Percentiles rank a stretch among this genome's conserved stretches.
Conservation (phyloP, 192 early-diverging fungal genomes). For the Dissophora globulifera region DNA sequence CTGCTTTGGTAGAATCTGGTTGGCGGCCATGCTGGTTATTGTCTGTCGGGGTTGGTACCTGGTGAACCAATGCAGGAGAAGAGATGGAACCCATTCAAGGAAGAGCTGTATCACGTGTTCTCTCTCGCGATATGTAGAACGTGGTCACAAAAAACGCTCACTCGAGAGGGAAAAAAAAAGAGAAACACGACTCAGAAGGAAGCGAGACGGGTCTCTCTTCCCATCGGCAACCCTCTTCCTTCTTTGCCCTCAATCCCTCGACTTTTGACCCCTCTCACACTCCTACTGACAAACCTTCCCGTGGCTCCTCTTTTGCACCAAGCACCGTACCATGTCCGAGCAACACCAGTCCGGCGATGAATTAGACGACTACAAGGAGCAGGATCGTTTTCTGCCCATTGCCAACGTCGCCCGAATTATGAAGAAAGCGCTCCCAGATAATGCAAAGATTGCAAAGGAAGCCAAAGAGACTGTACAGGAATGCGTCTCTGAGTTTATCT, state of each 20-base stretch:
- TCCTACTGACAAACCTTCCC: not conserved
- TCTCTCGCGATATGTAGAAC: not conserved
- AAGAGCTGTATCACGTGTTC: not conserved
- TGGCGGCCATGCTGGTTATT: constrained; percentile 37
- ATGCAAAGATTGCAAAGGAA: constrained; percentile 98
- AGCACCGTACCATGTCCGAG: constrained; percentile 51
- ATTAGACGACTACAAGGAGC: constrained; percentile 86
- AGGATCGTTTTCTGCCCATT: constrained; percentile 96
- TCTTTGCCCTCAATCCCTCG: not conserved
- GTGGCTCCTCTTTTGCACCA: not conserved
- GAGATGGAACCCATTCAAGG: not conserved
- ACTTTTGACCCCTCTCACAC: not conserved
- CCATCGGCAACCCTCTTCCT: not conserved
- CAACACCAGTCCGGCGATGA: constrained; percentile 68
- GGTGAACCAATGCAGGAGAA: too few relatives aligned
- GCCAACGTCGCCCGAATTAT: constrained; percentile 98
- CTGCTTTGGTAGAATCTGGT: constrained; percentile 26
- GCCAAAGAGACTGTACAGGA: constrained; percentile 97
- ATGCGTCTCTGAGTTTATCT: constrained; percentile 98
- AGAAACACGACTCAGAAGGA: constrained; percentile 25
- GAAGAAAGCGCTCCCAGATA: constrained; percentile 96
- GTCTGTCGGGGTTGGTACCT: not conserved
- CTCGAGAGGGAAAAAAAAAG: not conserved
- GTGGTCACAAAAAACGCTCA: constrained; percentile 16
- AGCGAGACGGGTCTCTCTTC: too few relatives aligned